Evolutionary conservation across 2,329 filamentous ascomycete genomes (phyloP).

Genomic region (Paracoccidioides brasiliensis): DNA sequence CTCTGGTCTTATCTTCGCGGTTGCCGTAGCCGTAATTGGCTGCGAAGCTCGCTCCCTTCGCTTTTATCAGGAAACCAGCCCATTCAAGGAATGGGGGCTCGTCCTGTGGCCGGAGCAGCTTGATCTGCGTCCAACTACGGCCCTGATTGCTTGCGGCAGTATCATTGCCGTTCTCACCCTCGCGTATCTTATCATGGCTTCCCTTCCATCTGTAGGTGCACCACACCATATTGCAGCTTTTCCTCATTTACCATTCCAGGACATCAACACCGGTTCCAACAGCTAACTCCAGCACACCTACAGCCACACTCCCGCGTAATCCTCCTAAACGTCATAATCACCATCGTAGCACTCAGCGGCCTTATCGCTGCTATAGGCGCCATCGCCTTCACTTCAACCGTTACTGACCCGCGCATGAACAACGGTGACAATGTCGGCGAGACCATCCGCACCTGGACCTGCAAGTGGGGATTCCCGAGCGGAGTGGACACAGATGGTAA

Average conservation of each 20-base stretch:
- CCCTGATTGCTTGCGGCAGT: slow-evolving; percentile 24
- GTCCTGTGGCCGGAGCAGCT: slow-evolving; percentile 32
- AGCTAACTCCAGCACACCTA: background rate
- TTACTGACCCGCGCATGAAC: slow-evolving; percentile 17
- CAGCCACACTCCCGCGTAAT: slow-evolving; percentile 26
- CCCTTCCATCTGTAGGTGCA: slow-evolving; percentile 25
- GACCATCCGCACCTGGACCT: slow-evolving; percentile 31
- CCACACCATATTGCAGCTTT: background rate
- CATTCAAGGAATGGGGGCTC: slow-evolving; percentile 22
- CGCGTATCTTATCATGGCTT: slow-evolving; percentile 21
- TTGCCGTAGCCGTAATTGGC: slow-evolving; percentile 21
- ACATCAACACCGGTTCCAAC: too few relatives aligned
- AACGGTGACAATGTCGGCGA: slow-evolving; percentile 20
- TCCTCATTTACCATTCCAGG: background rate
- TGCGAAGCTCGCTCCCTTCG: slow-evolving; percentile 28
- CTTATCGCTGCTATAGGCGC: slow-evolving; percentile 24
- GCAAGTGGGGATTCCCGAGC: slow-evolving; percentile 23
- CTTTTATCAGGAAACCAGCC: slow-evolving; percentile 26
- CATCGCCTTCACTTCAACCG: slow-evolving; percentile 22
- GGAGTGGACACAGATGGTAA: slow-evolving; percentile 10
- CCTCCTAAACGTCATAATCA: slow-evolving; percentile 22
- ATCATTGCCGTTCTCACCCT: slow-evolving; percentile 23
- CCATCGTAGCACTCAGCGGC: slow-evolving; percentile 22
- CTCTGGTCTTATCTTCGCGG: slow-evolving; percentile 19
- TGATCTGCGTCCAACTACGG: slow-evolving; percentile 28